These are phyloP conservation scores for Aspergillus candidus DNA, from an alignment of 2,329 filamentous ascomycete genomes.

Conservation along the genomic window DNA sequence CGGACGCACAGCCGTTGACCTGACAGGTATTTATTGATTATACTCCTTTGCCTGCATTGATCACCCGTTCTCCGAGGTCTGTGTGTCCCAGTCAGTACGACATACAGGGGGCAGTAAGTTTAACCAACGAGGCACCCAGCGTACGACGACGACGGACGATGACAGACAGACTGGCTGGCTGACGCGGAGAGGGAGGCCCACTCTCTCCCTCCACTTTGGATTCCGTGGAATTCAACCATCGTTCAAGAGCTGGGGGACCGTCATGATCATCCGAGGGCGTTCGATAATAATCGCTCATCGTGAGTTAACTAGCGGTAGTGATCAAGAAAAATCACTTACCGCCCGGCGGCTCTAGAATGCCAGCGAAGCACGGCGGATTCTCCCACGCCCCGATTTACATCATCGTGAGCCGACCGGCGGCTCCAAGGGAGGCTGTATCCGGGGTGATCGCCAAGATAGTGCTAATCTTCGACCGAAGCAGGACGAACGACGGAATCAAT, in stretches of 20 bases:
- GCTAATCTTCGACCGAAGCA: slow-evolving; percentile 12
- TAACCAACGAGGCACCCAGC: background rate
- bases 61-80: slow-evolving; percentile 17
- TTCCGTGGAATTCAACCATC: too few species aligned
- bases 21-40: slow-evolving; percentile 8
- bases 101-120: background rate
- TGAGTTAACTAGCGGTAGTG: too few species aligned
- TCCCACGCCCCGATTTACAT: background rate
- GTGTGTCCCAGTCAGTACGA: slow-evolving; percentile 3
- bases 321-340: too few species aligned
- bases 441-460: slow-evolving; percentile 14
- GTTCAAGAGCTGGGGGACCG: too few species aligned
- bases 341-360: too few species aligned
- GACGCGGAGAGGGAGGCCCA: too few species aligned
- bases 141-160: too few species aligned
- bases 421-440: slow-evolving; percentile 3
- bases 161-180: too few species aligned
- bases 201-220: too few species aligned
- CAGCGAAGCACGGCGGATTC: background rate
- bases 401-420: background rate
- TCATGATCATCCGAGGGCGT: too few species aligned
- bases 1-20: slow-evolving; percentile 17
- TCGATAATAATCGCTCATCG: too few species aligned
- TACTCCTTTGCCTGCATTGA: slow-evolving; percentile 13
- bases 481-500: slow-evolving; percentile 3